Conservation (phyloP, 352 stramenopile species). For the Achlya hypogyna region DNA sequence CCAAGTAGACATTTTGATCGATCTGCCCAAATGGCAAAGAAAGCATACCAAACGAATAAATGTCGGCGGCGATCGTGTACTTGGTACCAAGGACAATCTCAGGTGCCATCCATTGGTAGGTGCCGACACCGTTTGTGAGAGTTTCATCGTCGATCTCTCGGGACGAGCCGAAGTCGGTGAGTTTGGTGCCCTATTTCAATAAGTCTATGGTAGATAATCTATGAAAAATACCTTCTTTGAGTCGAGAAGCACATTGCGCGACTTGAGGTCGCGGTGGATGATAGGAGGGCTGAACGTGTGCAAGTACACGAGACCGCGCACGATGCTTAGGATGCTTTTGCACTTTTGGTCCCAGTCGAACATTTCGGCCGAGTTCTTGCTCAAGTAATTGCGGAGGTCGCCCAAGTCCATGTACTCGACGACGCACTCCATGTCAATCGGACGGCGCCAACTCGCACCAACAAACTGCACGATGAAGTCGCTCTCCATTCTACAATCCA, state of each 20-base stretch:
- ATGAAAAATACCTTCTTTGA: too few relatives aligned
- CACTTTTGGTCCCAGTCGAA: conserved; percentile 6
- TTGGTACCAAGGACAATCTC: conserved; percentile 38
- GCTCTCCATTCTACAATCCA: conserved; percentile 11
- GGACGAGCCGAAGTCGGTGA: conserved; percentile 63
- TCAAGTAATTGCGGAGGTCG: conserved; percentile 41
- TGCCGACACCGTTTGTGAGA: conserved; percentile 52
- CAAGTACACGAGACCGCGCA: conserved; percentile 2
- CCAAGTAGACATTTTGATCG: too few relatives aligned
- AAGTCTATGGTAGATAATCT: too few relatives aligned
- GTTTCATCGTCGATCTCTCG: conserved; percentile 29
- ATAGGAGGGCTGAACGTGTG: conserved; percentile 15
- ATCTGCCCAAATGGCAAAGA: too few relatives aligned
- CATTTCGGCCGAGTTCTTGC: not conserved
- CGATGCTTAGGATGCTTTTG: not conserved
- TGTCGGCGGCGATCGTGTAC: conserved; percentile 40
- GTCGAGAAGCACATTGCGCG: conserved; percentile 30
- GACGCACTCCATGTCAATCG: conserved; percentile 44
- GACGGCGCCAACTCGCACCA: conserved; percentile 56
- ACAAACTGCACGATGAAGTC: conserved; percentile 41
- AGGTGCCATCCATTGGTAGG: conserved; percentile 40
- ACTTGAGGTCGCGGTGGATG: conserved; percentile 47
- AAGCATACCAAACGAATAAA: conserved; percentile 42
- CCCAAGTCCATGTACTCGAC: conserved; percentile 65
- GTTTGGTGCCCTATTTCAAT: conserved; percentile 50